Evolutionary conservation across 768 basidiomycete genomes (phyloP).

Genomic region (Inosperma sp.): DNA sequence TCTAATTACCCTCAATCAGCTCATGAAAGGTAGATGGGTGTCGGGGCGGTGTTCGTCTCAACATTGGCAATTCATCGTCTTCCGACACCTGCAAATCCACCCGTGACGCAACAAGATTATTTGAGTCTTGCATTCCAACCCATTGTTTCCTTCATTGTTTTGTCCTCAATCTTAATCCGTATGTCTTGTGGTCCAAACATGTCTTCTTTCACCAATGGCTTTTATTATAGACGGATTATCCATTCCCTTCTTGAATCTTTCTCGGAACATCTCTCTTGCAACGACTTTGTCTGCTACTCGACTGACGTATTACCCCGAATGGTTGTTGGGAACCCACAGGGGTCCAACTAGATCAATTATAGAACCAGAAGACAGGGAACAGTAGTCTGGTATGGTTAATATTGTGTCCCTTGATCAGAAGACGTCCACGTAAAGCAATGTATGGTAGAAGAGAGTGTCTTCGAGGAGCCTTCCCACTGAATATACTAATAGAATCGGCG

Average conservation of each 20-base stretch:
- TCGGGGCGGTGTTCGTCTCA: slow-evolving; percentile 85
- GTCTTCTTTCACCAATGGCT: neutral
- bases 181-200: slow-evolving; percentile 22
- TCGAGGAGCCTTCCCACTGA: too few species aligned
- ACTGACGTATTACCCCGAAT: slow-evolving; percentile 40
- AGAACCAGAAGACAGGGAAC: too few species aligned
- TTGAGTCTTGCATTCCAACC: slow-evolving; percentile 73
- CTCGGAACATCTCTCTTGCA: slow-evolving; percentile 44
- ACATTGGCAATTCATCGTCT: slow-evolving; percentile 64
- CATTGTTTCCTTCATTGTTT: slow-evolving; percentile 82
- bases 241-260: slow-evolving; percentile 63
- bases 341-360: too few species aligned
- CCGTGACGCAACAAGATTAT: slow-evolving; percentile 62
- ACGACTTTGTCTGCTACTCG: slow-evolving; percentile 38
- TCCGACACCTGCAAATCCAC: slow-evolving; percentile 53
- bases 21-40: slow-evolving; percentile 67
- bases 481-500: too few species aligned
- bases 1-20: slow-evolving; percentile 2
- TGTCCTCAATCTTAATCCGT: slow-evolving; percentile 84
- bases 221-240: slow-evolving; percentile 59
- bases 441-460: too few species aligned
- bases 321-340: slow-evolving; percentile 32
- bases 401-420: too few species aligned
- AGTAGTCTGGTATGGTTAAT: too few species aligned
- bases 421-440: too few species aligned